A percentile compares a stretch with the other conserved stretches of the same genome.
Evolutionary conservation across 768 basidiomycete species (phyloP).

Genomic region (Rhodotorula taiwanensis): DNA sequence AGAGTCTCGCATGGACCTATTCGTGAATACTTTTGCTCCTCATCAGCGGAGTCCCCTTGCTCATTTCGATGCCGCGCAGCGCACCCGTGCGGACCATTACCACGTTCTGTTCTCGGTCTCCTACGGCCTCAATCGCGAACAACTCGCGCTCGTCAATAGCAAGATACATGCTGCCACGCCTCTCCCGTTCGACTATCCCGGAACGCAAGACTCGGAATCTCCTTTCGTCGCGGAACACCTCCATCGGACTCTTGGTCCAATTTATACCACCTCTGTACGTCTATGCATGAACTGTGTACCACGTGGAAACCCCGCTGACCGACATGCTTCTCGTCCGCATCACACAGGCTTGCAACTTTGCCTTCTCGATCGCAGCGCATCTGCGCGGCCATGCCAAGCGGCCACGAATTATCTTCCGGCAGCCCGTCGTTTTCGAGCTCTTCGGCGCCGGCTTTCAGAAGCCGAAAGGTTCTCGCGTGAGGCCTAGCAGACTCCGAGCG

Average conservation of each 20-base stretch:
- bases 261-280: too few relatives aligned
- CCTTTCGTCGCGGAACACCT: too few relatives aligned
- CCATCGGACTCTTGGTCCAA: too few relatives aligned
- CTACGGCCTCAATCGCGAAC: constrained; percentile 62
- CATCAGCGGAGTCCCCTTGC: neutral
- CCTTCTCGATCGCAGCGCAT: constrained; percentile 23
- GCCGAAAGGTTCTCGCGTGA: constrained; percentile 53
- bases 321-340: neutral
- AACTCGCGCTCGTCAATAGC: constrained; percentile 51
- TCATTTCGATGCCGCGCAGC: constrained; percentile 43
- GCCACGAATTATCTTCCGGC: constrained; percentile 56
- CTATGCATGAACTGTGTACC: too few relatives aligned
- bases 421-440: constrained; percentile 64
- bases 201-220: too few relatives aligned
- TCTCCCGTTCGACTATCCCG: constrained; percentile 6
- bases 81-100: constrained; percentile 55
- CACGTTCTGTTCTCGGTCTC: constrained; percentile 67
- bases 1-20: neutral
- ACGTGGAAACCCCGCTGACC: too few relatives aligned
- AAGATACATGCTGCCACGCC: constrained; percentile 7
- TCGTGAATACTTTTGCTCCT: neutral
- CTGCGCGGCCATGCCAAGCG: constrained; percentile 32
- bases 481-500: too few relatives aligned
- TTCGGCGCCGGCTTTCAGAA: constrained; percentile 66
- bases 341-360: constrained; percentile 15